phyloP scores from a whole-genome alignment of 371 early-diverging fungal species.

The Zychaea mexicana region DNA sequence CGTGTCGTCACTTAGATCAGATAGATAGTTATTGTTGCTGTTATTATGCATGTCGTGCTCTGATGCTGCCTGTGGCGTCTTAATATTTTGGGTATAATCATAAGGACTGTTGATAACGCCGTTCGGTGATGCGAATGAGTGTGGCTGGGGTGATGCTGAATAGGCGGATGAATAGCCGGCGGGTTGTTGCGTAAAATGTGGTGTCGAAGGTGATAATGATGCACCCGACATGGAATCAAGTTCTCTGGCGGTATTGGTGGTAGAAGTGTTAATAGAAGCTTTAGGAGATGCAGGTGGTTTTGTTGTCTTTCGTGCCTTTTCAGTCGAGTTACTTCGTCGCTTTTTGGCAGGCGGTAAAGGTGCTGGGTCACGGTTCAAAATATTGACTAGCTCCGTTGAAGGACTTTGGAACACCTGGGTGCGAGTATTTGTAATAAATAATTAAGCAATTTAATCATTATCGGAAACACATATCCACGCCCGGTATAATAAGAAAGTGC shows the following conservation, averaged over 20 bases:
- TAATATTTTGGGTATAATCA: constrained; percentile 13
- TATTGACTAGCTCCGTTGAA: constrained; percentile 23
- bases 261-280: too few relatives aligned
- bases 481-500: background rate
- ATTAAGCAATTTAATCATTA: background rate
- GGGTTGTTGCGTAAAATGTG: constrained; percentile 10
- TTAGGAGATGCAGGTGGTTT: constrained; percentile 1
- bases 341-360: background rate
- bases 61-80: constrained; percentile 16
- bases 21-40: constrained; percentile 11
- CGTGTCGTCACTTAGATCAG: constrained; percentile 17
- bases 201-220: constrained; percentile 18
- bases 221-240: constrained; percentile 6
- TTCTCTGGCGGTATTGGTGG: background rate
- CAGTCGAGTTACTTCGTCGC: constrained; percentile 10
- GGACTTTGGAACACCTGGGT: constrained; percentile 31
- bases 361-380: constrained; percentile 6
- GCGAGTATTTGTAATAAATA: too few relatives aligned
- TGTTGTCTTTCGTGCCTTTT: background rate
- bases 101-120: constrained; percentile 10
- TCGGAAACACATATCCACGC: background rate
- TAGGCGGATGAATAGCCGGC: constrained; percentile 10
- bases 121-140: constrained; percentile 15
- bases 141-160: constrained; percentile 14
- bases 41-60: background rate